Evolutionary conservation across 768 basidiomycete species (phyloP).

Genomic region (Mycena alexandri): DNA sequence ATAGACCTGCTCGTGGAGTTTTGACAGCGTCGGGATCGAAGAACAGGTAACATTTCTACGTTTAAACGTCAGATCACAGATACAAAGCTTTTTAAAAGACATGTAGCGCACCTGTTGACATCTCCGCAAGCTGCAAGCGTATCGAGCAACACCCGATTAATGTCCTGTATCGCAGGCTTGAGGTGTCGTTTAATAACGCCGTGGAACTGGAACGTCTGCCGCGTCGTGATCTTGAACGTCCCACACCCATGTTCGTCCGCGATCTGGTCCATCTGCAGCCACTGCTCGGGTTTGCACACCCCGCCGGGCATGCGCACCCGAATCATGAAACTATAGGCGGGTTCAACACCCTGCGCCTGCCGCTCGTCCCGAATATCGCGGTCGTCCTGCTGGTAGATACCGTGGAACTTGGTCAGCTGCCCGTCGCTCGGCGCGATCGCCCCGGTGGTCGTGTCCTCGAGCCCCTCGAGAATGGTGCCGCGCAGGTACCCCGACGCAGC

Average conservation of each 20-base stretch:
- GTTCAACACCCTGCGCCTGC: constrained; percentile 91
- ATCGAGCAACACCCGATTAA: constrained; percentile 91
- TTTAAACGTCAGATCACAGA: background rate
- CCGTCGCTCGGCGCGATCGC: constrained; percentile 92
- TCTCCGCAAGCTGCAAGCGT: constrained; percentile 99
- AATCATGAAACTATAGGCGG: constrained; percentile 98
- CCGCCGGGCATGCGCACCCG: constrained; percentile 97
- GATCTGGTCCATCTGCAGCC: constrained; percentile 96
- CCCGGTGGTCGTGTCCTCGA: constrained; percentile 87
- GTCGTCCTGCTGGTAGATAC: constrained; percentile 97
- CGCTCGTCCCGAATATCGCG: constrained; percentile 98
- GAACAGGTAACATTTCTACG: constrained; percentile 90
- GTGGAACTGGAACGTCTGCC: constrained; percentile 99
- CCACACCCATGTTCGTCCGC: constrained; percentile 94
- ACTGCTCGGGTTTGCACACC: constrained; percentile 91
- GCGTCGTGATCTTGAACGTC: constrained; percentile 97
- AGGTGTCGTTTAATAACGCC: constrained; percentile 97
- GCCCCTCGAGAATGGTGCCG: constrained; percentile 94
- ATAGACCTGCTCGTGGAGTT: constrained; percentile 85
- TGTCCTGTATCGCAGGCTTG: constrained; percentile 96
- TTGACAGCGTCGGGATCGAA: constrained; percentile 91
- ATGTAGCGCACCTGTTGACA: constrained; percentile 81
- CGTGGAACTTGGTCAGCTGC: constrained; percentile 98
- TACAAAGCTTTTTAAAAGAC: background rate
- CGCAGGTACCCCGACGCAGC: constrained; percentile 94